Base-by-base conservation (phyloP, 257 asterid genomes). In the Scutellaria baicalensis region DNA sequence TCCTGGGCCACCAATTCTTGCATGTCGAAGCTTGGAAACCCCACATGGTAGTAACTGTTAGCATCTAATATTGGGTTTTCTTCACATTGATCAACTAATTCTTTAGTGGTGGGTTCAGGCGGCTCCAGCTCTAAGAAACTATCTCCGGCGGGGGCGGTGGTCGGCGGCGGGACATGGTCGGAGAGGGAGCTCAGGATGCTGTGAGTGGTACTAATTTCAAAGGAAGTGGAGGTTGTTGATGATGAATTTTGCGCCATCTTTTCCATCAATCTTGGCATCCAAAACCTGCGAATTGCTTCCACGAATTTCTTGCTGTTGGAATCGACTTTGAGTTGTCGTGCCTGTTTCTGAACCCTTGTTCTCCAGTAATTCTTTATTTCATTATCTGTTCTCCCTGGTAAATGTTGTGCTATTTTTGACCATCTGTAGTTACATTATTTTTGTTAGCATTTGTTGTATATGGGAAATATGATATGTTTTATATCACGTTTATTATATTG, bases 301-400 rank as follows among this genome's bases (percentile, higher is more conserved):
- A 89, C 80, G 72, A 92, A 92, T 52, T 78, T 87, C 27, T 76
- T 79, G 86, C 95, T 92, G 64, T 92, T 87, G 17, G 92, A 86
- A 78, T 92, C 96, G 13, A 87, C 68, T 40, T 89, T 92, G 0
- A 92, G 84, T 31, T 89, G 96, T 16, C 92, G 74, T 0, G 97
- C 97, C 75, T 91, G 97, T 64, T 91, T 92, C 35, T 92, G 93
- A 43, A 92, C 96, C 76, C 96, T 77, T 10, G 97, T 92, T 69
- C 97, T 79, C 97, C 97, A 92, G 58, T 92, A 92, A 9, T 89
- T 92, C 82, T 92, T 92, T 59, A 92, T 89, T 61, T 91, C 97
- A 2, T 91, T 91, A 21, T 91, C 97, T 0, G 97, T 91, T 66
- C 97, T 85, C 58, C 97, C 96, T 0, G 95, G 96, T 11, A 92